phyloP scores from a whole-genome alignment of 148 eudicot species.

The Dianthus caryophyllus region DNA sequence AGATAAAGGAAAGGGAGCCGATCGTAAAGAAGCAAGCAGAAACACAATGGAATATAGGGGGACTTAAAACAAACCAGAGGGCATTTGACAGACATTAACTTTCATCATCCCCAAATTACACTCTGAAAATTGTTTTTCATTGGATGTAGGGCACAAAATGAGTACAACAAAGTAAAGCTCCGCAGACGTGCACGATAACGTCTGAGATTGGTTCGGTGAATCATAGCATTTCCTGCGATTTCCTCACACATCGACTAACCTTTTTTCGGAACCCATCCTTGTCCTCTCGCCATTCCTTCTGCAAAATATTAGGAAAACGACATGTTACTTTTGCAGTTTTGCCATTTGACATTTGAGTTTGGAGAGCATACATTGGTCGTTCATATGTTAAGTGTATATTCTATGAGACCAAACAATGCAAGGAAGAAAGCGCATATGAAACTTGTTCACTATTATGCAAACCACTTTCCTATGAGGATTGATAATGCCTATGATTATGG shows the following conservation, averaged over 20 bases:
- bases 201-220: background rate
- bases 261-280: constrained; percentile 37
- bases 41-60: constrained; percentile 9
- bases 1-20: background rate
- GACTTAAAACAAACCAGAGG: constrained; percentile 16
- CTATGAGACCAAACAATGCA: background rate
- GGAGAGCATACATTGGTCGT: background rate
- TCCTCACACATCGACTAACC: constrained; percentile 45
- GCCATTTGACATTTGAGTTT: background rate
- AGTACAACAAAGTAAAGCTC: constrained; percentile 14
- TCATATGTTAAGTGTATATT: background rate
- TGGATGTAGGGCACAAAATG: background rate
- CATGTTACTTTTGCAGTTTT: background rate
- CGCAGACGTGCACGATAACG: constrained; percentile 6
- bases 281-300: constrained; percentile 52
- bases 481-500: background rate
- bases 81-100: constrained; percentile 11
- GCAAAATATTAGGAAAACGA: constrained; percentile 15
- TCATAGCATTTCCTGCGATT: constrained; percentile 46
- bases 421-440: background rate
- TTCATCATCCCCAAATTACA: constrained; percentile 14
- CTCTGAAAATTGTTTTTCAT: constrained; percentile 18
- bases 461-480: background rate
- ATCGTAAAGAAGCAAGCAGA: background rate
- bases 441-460: background rate